Evolutionary conservation across 305 asterid genomes (phyloP).

Genomic region (Fraxinus velutina): DNA sequence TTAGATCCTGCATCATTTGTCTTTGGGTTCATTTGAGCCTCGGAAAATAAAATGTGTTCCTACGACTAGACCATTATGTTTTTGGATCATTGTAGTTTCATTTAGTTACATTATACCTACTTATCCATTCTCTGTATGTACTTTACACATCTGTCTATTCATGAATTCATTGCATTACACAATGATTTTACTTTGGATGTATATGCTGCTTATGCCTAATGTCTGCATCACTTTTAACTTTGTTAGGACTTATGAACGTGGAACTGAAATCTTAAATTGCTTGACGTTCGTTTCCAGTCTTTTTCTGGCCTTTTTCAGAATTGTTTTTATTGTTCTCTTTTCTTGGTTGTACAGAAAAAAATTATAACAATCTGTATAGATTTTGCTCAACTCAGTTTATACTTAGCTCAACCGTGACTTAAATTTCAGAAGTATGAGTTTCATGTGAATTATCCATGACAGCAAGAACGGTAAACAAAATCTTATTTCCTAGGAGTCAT

Average conservation of each 20-base stretch:
- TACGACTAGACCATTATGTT: not conserved
- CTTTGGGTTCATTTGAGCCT: not conserved
- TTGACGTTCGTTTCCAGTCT: not conserved
- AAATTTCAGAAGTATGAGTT: not conserved
- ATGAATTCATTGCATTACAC: not conserved
- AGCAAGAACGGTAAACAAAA: not conserved
- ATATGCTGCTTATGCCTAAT: not conserved
- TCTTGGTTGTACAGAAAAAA: not conserved
- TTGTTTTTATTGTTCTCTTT: not conserved
- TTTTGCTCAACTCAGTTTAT: not conserved
- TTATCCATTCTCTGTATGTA: not conserved
- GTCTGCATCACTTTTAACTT: not conserved
- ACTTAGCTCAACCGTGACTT: not conserved
- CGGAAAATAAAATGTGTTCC: not conserved
- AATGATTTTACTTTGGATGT: not conserved
- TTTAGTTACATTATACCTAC: not conserved
- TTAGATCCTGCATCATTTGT: not conserved
- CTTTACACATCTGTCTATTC: not conserved
- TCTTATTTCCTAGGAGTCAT: not conserved
- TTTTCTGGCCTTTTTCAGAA: not conserved
- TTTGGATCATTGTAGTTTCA: slow-evolving; percentile 6
- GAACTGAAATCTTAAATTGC: not conserved
- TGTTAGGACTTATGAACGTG: not conserved
- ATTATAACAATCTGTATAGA: not conserved
- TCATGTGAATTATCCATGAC: not conserved